These are phyloP conservation scores for Cenchrus americanus DNA, from an alignment of 176 grass and related monocot genomes.

Conservation along the genomic window DNA sequence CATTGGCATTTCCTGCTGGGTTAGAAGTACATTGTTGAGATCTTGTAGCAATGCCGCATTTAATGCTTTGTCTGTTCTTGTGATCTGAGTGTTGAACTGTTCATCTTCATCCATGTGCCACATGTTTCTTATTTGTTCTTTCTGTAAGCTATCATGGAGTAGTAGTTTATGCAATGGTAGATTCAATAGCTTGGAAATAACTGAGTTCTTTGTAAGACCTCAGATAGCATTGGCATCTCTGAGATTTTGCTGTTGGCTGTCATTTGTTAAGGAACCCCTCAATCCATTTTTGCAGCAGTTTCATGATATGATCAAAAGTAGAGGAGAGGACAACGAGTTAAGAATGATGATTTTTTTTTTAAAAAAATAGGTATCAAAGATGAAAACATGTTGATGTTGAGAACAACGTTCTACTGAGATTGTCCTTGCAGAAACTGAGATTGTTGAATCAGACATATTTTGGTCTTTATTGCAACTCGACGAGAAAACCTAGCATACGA, in stretches of 20 bases:
- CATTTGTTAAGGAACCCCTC: constrained; percentile 22
- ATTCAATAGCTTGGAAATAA: constrained; percentile 32
- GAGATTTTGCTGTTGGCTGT: background rate
- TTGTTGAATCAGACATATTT: constrained; percentile 12
- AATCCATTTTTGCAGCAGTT: constrained; percentile 4
- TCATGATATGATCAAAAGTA: constrained; percentile 12
- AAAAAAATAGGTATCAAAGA: background rate
- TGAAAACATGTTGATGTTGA: constrained; percentile 21
- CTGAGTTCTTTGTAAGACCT: constrained; percentile 19
- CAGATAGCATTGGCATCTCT: constrained; percentile 26
- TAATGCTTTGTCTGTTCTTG: constrained; percentile 42
- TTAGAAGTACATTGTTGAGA: constrained; percentile 41
- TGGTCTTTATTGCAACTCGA: constrained; percentile 25
- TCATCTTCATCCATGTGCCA: constrained; percentile 39
- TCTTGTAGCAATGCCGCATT: constrained; percentile 36
- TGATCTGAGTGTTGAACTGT: constrained; percentile 46
- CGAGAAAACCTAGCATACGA: constrained; percentile 20
- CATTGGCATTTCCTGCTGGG: constrained; percentile 33
- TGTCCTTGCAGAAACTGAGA: constrained; percentile 12
- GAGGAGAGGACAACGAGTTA: background rate
- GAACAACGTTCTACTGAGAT: constrained; percentile 14
- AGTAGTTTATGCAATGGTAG: constrained; percentile 37
- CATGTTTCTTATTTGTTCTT: constrained; percentile 41
- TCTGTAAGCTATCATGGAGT: background rate
- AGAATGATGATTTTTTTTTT: too few relatives aligned